Conservation (phyloP, 495 filamentous ascomycete species). For the Hypoxylon rickii region DNA sequence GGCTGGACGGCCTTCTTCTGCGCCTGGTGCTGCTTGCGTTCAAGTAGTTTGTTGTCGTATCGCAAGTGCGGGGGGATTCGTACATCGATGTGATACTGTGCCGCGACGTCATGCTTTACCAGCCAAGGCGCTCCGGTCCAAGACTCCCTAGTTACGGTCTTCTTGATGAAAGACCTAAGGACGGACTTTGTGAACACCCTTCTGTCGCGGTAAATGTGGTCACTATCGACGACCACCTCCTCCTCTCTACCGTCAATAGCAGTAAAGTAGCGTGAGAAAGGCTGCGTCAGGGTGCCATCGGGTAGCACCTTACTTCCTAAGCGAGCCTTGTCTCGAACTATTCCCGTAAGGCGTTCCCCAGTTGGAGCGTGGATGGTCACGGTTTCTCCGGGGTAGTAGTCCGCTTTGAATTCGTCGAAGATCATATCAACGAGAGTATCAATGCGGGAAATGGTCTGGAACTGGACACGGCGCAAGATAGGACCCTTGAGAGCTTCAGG, state of each 20-base stretch:
- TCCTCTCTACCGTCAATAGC: slow-evolving; percentile 70
- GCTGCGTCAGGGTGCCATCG: slow-evolving; percentile 66
- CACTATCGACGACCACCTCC: slow-evolving; percentile 78
- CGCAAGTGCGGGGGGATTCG: slow-evolving; percentile 82
- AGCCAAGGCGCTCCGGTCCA: slow-evolving; percentile 97
- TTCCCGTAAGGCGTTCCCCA: slow-evolving; percentile 73
- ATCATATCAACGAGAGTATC: slow-evolving; percentile 76
- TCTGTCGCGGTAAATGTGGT: slow-evolving; percentile 83
- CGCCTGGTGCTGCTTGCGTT: slow-evolving; percentile 69
- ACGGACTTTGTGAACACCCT: slow-evolving; percentile 96
- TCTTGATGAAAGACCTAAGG: slow-evolving; percentile 91
- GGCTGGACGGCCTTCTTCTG: slow-evolving; percentile 68
- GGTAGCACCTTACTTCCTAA: slow-evolving; percentile 62
- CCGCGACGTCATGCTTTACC: slow-evolving; percentile 84
- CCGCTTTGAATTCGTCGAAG: slow-evolving; percentile 82
- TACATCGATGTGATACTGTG: slow-evolving; percentile 80
- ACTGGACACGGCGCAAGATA: slow-evolving; percentile 86
- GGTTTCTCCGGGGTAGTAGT: slow-evolving; percentile 91
- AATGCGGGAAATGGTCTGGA: slow-evolving; percentile 86
- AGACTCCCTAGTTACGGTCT: slow-evolving; percentile 85
- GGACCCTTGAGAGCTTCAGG: slow-evolving; percentile 91
- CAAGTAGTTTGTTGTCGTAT: slow-evolving; percentile 75
- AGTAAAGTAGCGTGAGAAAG: slow-evolving; percentile 82
- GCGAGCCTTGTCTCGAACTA: slow-evolving; percentile 84
- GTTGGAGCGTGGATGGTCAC: slow-evolving; percentile 74